Percentiles rank a stretch among this genome's conserved stretches.
Evolutionary conservation across 495 filamentous ascomycete species (phyloP).

Genomic region (Tuber borchii): DNA sequence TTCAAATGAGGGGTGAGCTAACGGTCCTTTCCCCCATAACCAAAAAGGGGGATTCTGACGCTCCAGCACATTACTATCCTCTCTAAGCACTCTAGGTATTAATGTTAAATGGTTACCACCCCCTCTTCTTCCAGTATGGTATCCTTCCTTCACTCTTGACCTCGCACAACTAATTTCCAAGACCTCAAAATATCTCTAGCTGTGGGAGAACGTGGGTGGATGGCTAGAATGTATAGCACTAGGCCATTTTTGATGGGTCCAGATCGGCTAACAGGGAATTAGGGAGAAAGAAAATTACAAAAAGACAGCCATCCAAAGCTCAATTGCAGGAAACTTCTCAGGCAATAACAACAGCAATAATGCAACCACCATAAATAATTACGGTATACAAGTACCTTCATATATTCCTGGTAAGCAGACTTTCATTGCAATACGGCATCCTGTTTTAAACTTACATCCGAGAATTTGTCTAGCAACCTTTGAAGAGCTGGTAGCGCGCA

Average conservation of each 20-base stretch:
- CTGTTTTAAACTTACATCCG: too few species aligned
- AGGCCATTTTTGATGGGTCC: constrained; percentile 2
- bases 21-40: too few species aligned
- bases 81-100: too few species aligned
- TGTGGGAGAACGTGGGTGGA: not conserved
- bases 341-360: not conserved
- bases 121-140: too few species aligned
- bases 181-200: too few species aligned
- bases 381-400: too few species aligned
- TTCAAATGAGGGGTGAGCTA: too few species aligned
- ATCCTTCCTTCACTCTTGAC: not conserved
- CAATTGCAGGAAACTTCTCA: not conserved
- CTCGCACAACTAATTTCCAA: not conserved
- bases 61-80: not conserved
- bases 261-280: not conserved
- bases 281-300: too few species aligned
- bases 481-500: not conserved
- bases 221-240: not conserved
- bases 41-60: too few species aligned
- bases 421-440: too few species aligned
- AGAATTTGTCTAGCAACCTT: not conserved
- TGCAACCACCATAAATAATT: not conserved
- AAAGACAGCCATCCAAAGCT: not conserved
- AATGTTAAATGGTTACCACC: too few species aligned
- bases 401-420: too few species aligned